These are phyloP conservation scores for Colletotrichum liaoningense DNA, from an alignment of 2,329 filamentous ascomycete genomes.

Conservation along the genomic window DNA sequence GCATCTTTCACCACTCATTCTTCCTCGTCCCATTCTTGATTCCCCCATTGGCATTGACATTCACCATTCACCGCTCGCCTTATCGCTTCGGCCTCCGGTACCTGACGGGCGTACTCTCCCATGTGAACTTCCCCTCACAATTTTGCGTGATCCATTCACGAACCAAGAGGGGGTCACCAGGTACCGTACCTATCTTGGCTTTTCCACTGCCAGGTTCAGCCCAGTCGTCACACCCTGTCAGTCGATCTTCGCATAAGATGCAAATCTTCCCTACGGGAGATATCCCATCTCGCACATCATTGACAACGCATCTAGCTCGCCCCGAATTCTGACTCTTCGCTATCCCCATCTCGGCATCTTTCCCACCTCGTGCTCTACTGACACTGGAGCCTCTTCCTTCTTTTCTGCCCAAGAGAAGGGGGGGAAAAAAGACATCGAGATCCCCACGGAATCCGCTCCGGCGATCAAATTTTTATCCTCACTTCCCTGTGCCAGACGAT, in stretches of 20 bases:
- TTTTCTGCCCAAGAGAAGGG: background rate
- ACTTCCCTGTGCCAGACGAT: constrained; percentile 16
- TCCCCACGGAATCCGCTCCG: constrained; percentile 26
- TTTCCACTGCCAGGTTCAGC: constrained; percentile 28
- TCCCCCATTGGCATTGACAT: background rate
- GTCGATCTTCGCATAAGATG: constrained; percentile 36
- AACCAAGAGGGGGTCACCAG: constrained; percentile 5
- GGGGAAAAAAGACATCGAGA: constrained; percentile 18
- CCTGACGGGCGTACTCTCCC: constrained; percentile 10
- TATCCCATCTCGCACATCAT: constrained; percentile 36
- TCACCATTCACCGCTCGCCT: background rate
- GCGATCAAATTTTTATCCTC: background rate
- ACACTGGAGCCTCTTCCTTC: background rate
- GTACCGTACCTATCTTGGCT: constrained; percentile 3
- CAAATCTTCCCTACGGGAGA: constrained; percentile 36
- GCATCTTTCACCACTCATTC: background rate
- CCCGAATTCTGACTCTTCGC: constrained; percentile 14
- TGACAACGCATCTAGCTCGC: constrained; percentile 35
- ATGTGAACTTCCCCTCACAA: constrained; percentile 23
- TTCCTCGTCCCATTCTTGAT: background rate
- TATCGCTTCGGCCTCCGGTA: background rate
- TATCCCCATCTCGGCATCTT: constrained; percentile 21
- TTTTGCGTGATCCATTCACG: constrained; percentile 27
- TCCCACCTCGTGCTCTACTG: constrained; percentile 1
- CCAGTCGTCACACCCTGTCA: constrained; percentile 30